A percentile compares a stretch with the other conserved stretches of the same genome.
phyloP scores from a whole-genome alignment of 1,284 basidiomycete species.

The Irpex sp. region DNA sequence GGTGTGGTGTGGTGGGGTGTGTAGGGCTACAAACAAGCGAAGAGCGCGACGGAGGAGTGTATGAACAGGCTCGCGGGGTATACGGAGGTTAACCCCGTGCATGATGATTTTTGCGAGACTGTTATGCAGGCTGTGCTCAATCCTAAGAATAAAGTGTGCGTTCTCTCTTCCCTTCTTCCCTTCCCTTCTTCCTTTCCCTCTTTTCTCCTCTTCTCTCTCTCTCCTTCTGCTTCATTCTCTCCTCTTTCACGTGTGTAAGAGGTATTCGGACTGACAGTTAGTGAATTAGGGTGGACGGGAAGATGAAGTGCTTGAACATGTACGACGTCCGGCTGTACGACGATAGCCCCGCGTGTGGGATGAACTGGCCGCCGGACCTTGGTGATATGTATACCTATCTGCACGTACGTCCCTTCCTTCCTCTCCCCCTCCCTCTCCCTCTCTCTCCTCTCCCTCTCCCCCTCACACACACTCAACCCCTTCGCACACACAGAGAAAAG shows the following conservation, averaged over 20 bases:
- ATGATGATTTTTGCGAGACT: conserved; percentile 60
- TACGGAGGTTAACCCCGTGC: conserved; percentile 55
- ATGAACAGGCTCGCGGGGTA: conserved; percentile 47
- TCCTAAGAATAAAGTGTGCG: conserved; percentile 64
- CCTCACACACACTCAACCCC: too few relatives aligned
- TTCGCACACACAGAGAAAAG: too few relatives aligned
- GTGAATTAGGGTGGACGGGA: conserved; percentile 59
- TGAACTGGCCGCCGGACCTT: conserved; percentile 98
- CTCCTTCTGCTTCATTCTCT: too few relatives aligned
- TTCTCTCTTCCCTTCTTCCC: conserved; percentile 5
- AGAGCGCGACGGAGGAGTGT: conserved; percentile 66
- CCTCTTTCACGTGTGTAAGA: too few relatives aligned
- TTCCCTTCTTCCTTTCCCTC: too few relatives aligned
- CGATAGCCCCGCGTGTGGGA: conserved; percentile 84
- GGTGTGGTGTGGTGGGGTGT: neutral
- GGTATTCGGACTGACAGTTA: neutral
- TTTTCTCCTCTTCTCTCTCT: neutral
- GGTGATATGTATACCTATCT: conserved; percentile 77
- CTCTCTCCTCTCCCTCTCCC: too few relatives aligned
- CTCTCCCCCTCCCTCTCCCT: too few relatives aligned
- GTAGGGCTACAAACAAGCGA: conserved; percentile 62
- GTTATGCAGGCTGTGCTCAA: conserved; percentile 63
- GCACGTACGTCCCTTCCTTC: conserved; percentile 68
- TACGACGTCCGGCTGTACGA: conserved; percentile 94
- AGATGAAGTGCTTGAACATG: conserved; percentile 85